Base-by-base conservation (phyloP, 73 alveolate genomes). In the Symbiodinium natans region DNA sequence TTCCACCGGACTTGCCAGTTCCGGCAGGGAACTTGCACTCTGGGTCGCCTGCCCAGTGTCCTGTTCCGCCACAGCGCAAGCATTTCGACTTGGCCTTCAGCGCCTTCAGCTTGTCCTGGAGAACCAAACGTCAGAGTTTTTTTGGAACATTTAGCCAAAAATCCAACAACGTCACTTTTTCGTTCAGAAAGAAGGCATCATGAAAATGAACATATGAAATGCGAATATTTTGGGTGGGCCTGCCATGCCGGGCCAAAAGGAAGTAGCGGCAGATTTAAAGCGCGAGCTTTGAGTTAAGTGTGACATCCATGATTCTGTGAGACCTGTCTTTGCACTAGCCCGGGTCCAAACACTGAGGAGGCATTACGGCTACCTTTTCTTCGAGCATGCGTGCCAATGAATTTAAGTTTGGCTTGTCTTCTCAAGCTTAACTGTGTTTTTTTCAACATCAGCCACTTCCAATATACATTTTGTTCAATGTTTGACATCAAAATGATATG, bases 21-120 rank as follows among this genome's bases (percentile, higher is more conserved):
- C 74, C 75, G 75, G 29, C 19, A 15, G 83, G 83, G 83, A 73
- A 73, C 43, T 73, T 73, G 27, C 88, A 80, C 19, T 80, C 88
- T 19, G 88, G 88, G 56, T 80, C 88, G 0, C 88, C 88, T 11
- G 88, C 88, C 88, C 88, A 80, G 23, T 80, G 88, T 19, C 88
- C 88, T 0, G 11, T 33, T n/a, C 33, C 88, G 0, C 88, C 88
- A 5, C 88, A 80, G 13, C 59, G 3, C 11, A 39, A 31, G 88
- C 88, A 80, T 17, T 39, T 40, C 0, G 36, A 11, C 27, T 10
- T 0, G 15, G 48, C 33, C 88, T 80, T 80, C 48, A 80, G 31
- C 31, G 38, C 54, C 38, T 80, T 80, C 54, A 80, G n/a, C 59
- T 80, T 80, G 31, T 33, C 59, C 59, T 46, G 59, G 59, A 46